phyloP scores from a whole-genome alignment of 805 yeast species.

The Tetrapisispora taiwanensis region DNA sequence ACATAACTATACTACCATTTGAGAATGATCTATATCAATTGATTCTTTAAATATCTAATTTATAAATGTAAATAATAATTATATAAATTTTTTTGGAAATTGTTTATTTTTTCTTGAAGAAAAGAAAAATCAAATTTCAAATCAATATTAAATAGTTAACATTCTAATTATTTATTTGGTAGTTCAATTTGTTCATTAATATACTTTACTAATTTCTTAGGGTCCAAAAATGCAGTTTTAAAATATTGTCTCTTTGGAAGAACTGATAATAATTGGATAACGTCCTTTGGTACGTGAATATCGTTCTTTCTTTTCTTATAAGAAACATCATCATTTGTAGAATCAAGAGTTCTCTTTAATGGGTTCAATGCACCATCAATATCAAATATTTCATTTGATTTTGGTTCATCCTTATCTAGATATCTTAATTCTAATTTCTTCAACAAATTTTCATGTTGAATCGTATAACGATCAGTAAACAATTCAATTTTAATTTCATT shows the following conservation, averaged over 20 bases:
- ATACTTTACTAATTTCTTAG: conserved; percentile 21
- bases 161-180: conserved; percentile 6
- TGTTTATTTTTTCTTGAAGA: no score
- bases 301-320: conserved; percentile 9
- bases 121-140: no score
- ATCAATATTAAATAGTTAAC: background rate
- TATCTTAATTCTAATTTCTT: conserved; percentile 30
- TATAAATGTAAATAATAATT: no score
- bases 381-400: background rate
- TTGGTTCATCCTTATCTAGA: conserved; percentile 6
- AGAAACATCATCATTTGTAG: background rate
- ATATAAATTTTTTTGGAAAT: no score
- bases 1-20: no score
- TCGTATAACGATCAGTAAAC: conserved; percentile 31
- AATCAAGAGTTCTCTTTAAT: background rate
- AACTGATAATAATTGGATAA: conserved; percentile 19
- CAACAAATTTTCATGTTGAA: conserved; percentile 28
- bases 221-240: conserved; percentile 24
- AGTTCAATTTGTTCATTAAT: conserved; percentile 25
- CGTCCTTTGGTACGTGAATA: conserved; percentile 18
- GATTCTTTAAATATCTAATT: no score
- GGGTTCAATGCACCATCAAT: background rate
- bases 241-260: conserved; percentile 29
- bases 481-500: conserved; percentile 34
- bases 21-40: no score